Evolutionary conservation across 2,329 filamentous ascomycete genomes (phyloP).

Genomic region (Aspergillus sclerotialis): DNA sequence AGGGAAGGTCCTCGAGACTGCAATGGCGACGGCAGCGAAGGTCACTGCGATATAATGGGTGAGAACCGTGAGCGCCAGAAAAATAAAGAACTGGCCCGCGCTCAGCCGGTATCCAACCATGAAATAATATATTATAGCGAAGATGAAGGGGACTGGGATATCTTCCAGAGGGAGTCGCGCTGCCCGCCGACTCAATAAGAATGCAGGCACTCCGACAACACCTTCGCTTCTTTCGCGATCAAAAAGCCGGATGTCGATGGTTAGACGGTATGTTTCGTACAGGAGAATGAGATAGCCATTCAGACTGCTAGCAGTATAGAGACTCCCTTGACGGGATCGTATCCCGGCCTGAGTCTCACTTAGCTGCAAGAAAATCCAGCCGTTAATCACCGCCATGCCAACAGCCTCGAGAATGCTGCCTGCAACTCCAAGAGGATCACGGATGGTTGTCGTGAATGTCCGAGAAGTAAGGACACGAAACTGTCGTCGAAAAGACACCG

Average conservation of each 20-base stretch:
- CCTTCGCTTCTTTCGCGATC: conserved; percentile 69
- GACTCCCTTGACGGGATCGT: conserved; percentile 62
- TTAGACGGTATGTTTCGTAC: conserved; percentile 69
- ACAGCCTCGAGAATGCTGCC: conserved; percentile 64
- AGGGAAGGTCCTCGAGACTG: conserved; percentile 59
- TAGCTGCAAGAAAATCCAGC: conserved; percentile 65
- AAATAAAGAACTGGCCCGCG: conserved; percentile 61
- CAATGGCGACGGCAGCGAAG: conserved; percentile 62
- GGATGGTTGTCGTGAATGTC: conserved; percentile 63
- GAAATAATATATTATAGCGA: conserved; percentile 67
- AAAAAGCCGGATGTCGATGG: conserved; percentile 67
- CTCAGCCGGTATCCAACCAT: conserved; percentile 66
- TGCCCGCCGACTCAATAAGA: conserved; percentile 62
- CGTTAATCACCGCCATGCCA: conserved; percentile 63
- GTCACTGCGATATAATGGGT: conserved; percentile 69
- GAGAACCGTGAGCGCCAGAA: conserved; percentile 61
- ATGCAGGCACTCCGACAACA: conserved; percentile 62
- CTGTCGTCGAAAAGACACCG: conserved; percentile 56
- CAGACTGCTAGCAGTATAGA: conserved; percentile 64
- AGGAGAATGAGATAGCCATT: conserved; percentile 71
- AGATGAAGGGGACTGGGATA: conserved; percentile 64
- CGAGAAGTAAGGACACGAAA: conserved; percentile 59
- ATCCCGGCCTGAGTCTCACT: conserved; percentile 63
- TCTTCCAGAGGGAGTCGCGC: conserved; percentile 66
- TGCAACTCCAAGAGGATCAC: conserved; percentile 70